phyloP scores from a whole-genome alignment of 352 stramenopile species.

The Phytophthora niederhauseri region DNA sequence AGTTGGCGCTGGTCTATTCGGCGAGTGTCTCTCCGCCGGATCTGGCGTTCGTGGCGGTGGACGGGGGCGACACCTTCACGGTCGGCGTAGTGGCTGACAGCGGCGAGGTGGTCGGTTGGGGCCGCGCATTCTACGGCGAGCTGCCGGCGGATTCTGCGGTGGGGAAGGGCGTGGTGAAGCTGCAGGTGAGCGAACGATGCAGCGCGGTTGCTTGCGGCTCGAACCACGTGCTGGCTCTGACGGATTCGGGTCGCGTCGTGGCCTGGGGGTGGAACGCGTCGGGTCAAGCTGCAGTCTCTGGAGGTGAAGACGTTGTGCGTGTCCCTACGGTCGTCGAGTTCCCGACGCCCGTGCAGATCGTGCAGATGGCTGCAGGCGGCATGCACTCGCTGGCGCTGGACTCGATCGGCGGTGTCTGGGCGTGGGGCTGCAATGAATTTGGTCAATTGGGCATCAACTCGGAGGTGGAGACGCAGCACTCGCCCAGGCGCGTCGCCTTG shows the following conservation, averaged over 20 bases:
- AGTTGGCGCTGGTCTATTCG: conserved; percentile 37
- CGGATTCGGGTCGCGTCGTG: conserved; percentile 42
- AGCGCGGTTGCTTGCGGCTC: conserved; percentile 49
- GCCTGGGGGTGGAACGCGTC: conserved; percentile 64
- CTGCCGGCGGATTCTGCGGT: conserved; percentile 19
- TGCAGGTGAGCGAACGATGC: conserved; percentile 42
- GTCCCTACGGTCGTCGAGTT: conserved; percentile 41
- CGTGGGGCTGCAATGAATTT: conserved; percentile 70
- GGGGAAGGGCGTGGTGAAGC: conserved; percentile 1
- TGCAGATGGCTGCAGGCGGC: conserved; percentile 50
- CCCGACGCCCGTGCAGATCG: conserved; percentile 15
- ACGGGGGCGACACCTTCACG: conserved; percentile 66
- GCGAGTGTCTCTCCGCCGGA: conserved; percentile 33
- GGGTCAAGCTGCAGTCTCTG: conserved; percentile 39
- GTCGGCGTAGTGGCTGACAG: conserved; percentile 37
- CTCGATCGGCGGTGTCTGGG: conserved; percentile 43
- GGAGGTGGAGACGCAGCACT: conserved; percentile 2
- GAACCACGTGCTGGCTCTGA: conserved; percentile 63
- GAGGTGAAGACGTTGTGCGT: conserved; percentile 14
- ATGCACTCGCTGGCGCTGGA: conserved; percentile 71
- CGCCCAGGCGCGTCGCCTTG: conserved; percentile 22
- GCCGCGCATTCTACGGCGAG: conserved; percentile 71
- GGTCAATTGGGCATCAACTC: conserved; percentile 58
- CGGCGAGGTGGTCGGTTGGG: conserved; percentile 62
- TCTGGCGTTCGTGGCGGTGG: conserved; percentile 27